Evolutionary conservation across 2,329 filamentous ascomycete genomes (phyloP), one percentile per base, ranked within the genome.

Genomic region (Sphaerulina populicola): DNA sequence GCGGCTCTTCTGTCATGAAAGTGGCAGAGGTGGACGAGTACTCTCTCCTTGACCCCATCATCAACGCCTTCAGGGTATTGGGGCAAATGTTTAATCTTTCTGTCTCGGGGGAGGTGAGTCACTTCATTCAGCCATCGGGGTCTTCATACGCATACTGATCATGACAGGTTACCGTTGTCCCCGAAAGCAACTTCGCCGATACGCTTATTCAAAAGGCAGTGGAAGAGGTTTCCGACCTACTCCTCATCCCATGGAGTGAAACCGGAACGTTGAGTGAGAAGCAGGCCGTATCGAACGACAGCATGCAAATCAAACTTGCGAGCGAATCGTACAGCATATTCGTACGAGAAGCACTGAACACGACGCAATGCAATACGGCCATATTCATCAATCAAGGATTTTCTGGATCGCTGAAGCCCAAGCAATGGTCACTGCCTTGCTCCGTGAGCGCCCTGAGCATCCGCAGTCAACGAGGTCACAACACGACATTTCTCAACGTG

Each of bases 1-100:
- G 91, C 77, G 86, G 88, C 38, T 96, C 91, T 0, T 90, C 89
- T 14, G 91, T 96, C 61, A 97, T 97, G 91, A 85, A 88, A 61
- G 88, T 94, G 9, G 84, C 88, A 0, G 88, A 94, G 63, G 77
- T 84, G 2, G 85, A 89, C 36, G 87, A 93, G 44, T 79, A 69
- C 68, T 72, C 62, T 62, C 74, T 65, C 57, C 74, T 60, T 58
- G 91, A 97, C 62, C 88, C 91, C 0, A 83, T 97, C 3, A 81
- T 96, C 49, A 95, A 94, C 65, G 86, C 88, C 0, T 96, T 96
- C 76, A 81, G 86, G 43, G 88, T 88, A 0, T 90, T 96, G 60
- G 88, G 88, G 1, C 85, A 86, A 56, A 79, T 95, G 37, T 82
- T 93, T 64, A 87, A 90, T 56, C 77, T 96, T 1, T 82, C 88